phyloP scores from a whole-genome alignment of 2,329 filamentous ascomycete genomes.

The Neocucurbitaria cava region DNA sequence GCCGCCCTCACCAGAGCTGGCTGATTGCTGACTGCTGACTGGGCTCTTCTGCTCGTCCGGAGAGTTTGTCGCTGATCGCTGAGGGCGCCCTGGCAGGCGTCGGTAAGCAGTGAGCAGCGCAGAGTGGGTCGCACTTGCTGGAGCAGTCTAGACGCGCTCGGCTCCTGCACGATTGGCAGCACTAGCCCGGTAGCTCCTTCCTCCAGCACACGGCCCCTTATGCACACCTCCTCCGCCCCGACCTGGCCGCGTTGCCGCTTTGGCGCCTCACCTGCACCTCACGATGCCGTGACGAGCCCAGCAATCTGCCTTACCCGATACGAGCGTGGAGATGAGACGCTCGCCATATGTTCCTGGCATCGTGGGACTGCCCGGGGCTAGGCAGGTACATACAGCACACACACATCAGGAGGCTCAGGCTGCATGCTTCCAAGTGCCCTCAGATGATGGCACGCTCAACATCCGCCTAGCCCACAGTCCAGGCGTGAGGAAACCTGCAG shows the following conservation, averaged over 20 bases:
- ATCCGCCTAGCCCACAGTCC: background rate
- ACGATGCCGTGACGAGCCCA: background rate
- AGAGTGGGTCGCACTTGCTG: slow-evolving; percentile 23
- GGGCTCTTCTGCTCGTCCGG: background rate
- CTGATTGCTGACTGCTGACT: too few relatives aligned
- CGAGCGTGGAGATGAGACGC: slow-evolving; percentile 3
- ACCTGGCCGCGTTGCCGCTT: slow-evolving; percentile 4
- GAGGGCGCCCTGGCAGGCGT: slow-evolving; percentile 6
- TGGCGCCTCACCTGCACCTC: background rate
- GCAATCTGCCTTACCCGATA: background rate
- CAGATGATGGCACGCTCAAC: background rate
- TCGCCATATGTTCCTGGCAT: background rate
- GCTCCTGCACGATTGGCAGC: slow-evolving; percentile 25
- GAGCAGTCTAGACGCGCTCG: slow-evolving; percentile 29
- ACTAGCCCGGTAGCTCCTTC: slow-evolving; percentile 19
- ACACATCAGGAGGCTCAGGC: too few relatives aligned
- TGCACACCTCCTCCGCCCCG: slow-evolving; percentile 16
- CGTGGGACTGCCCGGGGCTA: background rate
- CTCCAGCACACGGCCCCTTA: slow-evolving; percentile 19
- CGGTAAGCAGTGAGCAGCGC: slow-evolving; percentile 13
- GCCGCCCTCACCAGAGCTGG: background rate
- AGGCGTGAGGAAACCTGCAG: background rate
- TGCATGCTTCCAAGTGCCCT: too few relatives aligned
- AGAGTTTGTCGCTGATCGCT: slow-evolving; percentile 3
- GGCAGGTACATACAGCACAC: too few relatives aligned